A percentile compares a stretch with the other conserved stretches of the same genome.
Evolutionary conservation across 306 rosid genomes (phyloP).

Genomic region (Albizia julibrissin): DNA sequence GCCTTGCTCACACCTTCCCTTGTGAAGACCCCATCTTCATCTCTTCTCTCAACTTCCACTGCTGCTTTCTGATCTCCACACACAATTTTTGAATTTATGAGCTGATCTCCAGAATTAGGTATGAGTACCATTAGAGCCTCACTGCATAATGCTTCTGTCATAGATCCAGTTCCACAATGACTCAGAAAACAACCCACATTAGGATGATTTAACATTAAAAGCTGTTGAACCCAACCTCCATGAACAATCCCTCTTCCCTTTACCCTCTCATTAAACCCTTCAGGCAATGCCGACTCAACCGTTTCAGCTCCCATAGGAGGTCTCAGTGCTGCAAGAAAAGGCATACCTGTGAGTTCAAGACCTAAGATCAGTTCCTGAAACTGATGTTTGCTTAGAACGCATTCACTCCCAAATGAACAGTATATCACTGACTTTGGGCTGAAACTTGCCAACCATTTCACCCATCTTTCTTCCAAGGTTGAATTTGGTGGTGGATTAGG

Average conservation of each 20-base stretch:
- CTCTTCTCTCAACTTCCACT: neutral
- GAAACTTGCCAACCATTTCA: slow-evolving; percentile 49
- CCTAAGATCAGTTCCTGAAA: slow-evolving; percentile 60
- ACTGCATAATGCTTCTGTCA: neutral
- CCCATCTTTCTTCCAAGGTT: slow-evolving; percentile 57
- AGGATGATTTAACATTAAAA: slow-evolving; percentile 57
- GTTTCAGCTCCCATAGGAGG: slow-evolving; percentile 51
- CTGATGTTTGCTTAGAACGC: slow-evolving; percentile 43
- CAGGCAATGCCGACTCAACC: slow-evolving; percentile 52
- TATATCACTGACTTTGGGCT: slow-evolving; percentile 38
- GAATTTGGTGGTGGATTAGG: slow-evolving; percentile 45
- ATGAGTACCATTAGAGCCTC: neutral
- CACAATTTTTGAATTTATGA: neutral
- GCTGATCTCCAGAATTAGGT: neutral
- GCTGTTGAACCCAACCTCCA: slow-evolving; percentile 76
- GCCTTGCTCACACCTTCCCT: slow-evolving; percentile 53
- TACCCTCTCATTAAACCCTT: slow-evolving; percentile 53
- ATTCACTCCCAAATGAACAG: slow-evolving; percentile 71
- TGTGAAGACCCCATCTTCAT: slow-evolving; percentile 43
- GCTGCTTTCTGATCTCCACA: neutral
- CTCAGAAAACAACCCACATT: slow-evolving; percentile 20
- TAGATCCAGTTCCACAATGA: neutral
- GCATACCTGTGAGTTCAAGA: slow-evolving; percentile 61
- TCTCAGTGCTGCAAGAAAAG: slow-evolving; percentile 60
- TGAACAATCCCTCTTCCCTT: slow-evolving; percentile 58